Evolutionary conservation across 148 eudicot species (phyloP).

Genomic region (Oxyria digyna): DNA sequence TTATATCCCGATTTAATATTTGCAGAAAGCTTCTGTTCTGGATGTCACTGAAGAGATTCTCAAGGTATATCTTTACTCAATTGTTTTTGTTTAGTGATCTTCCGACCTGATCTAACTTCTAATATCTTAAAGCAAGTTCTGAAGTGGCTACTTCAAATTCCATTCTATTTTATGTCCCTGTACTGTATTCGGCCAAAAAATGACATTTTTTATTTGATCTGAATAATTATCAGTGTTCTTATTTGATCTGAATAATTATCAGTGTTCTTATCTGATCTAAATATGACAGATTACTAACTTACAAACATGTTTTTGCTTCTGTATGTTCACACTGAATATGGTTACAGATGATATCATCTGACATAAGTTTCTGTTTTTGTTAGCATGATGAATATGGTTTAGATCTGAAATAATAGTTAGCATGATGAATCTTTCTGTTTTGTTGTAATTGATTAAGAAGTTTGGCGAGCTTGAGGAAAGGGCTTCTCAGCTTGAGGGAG

Average conservation of each 20-base stretch:
- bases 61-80: conserved; percentile 39
- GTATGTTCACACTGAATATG: too few species aligned
- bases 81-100: not conserved
- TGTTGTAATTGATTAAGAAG: too few species aligned
- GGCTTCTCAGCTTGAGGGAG: too few species aligned
- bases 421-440: too few species aligned
- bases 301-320: too few species aligned
- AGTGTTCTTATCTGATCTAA: conserved; percentile 59
- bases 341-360: too few species aligned
- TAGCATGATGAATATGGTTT: too few species aligned
- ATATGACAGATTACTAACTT: too few species aligned
- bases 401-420: too few species aligned
- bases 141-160: not conserved
- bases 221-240: conserved; percentile 74
- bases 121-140: not conserved
- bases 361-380: too few species aligned
- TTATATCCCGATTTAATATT: conserved; percentile 10
- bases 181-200: not conserved
- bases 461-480: too few species aligned
- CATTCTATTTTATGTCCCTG: not conserved
- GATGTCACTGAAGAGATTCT: conserved; percentile 69
- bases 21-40: conserved; percentile 68
- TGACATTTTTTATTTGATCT: conserved; percentile 15
- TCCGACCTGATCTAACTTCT: not conserved
- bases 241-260: conserved; percentile 49